phyloP scores from a whole-genome alignment of 2,329 filamentous ascomycete genomes.

The Beauveria australis region DNA sequence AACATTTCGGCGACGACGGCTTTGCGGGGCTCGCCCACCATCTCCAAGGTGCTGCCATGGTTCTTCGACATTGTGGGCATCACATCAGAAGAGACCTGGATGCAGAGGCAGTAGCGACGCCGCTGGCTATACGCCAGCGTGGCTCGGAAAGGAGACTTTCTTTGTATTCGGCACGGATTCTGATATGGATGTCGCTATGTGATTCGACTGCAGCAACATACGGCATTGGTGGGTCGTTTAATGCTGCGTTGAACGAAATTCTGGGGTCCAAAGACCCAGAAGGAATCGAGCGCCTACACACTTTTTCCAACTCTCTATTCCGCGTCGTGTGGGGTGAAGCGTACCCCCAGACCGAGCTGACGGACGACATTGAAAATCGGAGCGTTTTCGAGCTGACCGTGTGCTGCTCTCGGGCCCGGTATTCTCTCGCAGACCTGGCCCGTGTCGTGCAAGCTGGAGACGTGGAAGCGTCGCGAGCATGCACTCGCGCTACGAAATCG shows the following conservation, averaged over 20 bases:
- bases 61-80: conserved; percentile 20
- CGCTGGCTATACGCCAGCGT: background rate
- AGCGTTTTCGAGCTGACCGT: conserved; percentile 24
- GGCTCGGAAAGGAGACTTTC: conserved; percentile 15
- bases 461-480: conserved; percentile 15
- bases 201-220: conserved; percentile 23
- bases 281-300: conserved; percentile 22
- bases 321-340: conserved; percentile 24
- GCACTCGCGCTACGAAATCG: conserved; percentile 12
- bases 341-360: conserved; percentile 26
- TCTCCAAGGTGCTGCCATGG: conserved; percentile 23
- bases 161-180: conserved; percentile 24
- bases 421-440: conserved; percentile 22
- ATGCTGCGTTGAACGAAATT: conserved; percentile 16
- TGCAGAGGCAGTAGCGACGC: background rate
- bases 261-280: conserved; percentile 11
- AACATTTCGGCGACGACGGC: conserved; percentile 26
- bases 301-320: conserved; percentile 25
- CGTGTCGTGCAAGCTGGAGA: conserved; percentile 14
- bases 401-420: conserved; percentile 23
- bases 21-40: conserved; percentile 24
- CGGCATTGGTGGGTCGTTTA: conserved; percentile 26
- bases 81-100: conserved; percentile 2
- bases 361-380: conserved; percentile 28
- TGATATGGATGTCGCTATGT: conserved; percentile 25